Evolutionary conservation across 2,329 filamentous ascomycete species (phyloP), one percentile per base, ranked within the genome.

Genomic region (Coleophoma crateriformis): DNA sequence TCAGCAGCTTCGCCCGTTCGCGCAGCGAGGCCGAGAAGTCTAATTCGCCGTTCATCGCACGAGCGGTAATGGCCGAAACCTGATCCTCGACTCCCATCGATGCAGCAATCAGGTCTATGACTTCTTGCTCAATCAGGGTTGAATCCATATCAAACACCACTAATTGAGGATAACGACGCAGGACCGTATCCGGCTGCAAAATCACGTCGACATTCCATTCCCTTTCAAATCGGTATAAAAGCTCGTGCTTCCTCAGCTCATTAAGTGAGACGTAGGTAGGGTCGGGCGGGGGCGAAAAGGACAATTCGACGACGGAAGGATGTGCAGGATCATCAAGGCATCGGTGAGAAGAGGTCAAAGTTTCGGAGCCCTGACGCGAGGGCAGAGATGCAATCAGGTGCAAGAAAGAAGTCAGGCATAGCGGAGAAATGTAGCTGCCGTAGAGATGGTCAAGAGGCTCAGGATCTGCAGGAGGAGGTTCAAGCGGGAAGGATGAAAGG

Each of bases 61-160:
- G 86, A 52, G 86, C 85, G 0, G 94, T 99, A 59, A 99, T 97
- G 61, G 85, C 82, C 10, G 90, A 87, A 37, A 99, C 92, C 60
- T 88, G 75, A 47, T 83, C 83, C 59, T 89, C 83, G n/a, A 95
- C 79, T 47, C 90, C 88, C 2, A 96, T 82, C 35, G 87, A 87
- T 48, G 87, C 84, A 4, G 94, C 94, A 50, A 99, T 85, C 61
- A 97, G 84, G 68, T 99, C 94, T 64, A 99, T 97, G 53, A 96
- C 91, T 72, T 99, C 94, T 68, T 99, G 91, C 48, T 92, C 87
- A 66, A 99, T 97, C 52, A 99, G 79, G 0, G 94, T 99, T 68
- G 87, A 94, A 72, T 99, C 94, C 94, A 99, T 99, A 68, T 99
- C 94, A 64, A 99, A 99, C 33, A 96, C 89, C 3, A 92, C 90